Conservation (phyloP, 805 yeast species). For the Schwanniomyces pseudopolymorphus region DNA sequence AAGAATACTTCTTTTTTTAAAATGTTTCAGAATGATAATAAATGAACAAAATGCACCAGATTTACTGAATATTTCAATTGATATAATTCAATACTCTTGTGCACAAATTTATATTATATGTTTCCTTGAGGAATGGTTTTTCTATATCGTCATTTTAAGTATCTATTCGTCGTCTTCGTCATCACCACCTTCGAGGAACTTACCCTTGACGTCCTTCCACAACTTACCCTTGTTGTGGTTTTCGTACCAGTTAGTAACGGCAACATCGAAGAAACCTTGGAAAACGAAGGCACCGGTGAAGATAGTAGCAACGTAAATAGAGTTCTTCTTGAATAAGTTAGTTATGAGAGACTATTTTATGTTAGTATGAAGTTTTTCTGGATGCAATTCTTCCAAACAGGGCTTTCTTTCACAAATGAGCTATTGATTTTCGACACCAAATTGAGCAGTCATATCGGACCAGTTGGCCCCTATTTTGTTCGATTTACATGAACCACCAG, state of each 20-base stretch:
- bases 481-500: no score
- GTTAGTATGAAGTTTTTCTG: background rate
- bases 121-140: background rate
- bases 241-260: slow-evolving; percentile 69
- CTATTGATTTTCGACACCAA: no score
- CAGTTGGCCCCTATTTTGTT: no score
- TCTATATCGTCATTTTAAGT: background rate
- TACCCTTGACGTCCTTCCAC: slow-evolving; percentile 76
- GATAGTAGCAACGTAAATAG: slow-evolving; percentile 79
- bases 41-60: background rate
- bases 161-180: slow-evolving; percentile 55
- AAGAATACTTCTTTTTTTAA: background rate
- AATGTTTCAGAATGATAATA: background rate
- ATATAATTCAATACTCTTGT: background rate
- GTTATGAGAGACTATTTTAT: slow-evolving; percentile 7
- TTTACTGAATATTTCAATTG: background rate
- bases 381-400: background rate
- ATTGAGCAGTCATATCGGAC: no score
- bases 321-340: slow-evolving; percentile 76
- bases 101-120: background rate
- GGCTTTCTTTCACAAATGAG: background rate
- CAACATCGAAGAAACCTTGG: slow-evolving; percentile 72
- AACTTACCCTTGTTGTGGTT: slow-evolving; percentile 80
- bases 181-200: slow-evolving; percentile 53
- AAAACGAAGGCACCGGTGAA: slow-evolving; percentile 84